Evolutionary conservation across 2,329 filamentous ascomycete species (phyloP).

Genomic region (Ilyonectria mors-panacis): DNA sequence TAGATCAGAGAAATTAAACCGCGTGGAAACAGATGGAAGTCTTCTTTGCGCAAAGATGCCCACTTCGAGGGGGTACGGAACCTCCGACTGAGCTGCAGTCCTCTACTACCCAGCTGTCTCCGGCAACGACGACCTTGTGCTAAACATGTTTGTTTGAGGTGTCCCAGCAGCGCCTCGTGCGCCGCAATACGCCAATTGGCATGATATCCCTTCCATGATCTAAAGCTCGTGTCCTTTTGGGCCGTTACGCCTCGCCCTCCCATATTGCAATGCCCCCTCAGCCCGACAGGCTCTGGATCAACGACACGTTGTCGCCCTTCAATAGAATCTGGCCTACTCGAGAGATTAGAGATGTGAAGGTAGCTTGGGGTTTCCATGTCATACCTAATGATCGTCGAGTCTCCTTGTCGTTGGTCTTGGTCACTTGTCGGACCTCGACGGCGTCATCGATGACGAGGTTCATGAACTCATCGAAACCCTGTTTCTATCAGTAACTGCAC

Average conservation of each 20-base stretch:
- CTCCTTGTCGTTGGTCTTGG: constrained; percentile 83
- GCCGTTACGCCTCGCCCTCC: constrained; percentile 20
- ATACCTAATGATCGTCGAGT: constrained; percentile 84
- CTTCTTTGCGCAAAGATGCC: constrained; percentile 21
- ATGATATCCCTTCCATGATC: constrained; percentile 19
- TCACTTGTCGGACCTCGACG: constrained; percentile 88
- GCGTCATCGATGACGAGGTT: constrained; percentile 97
- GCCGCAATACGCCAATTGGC: constrained; percentile 21
- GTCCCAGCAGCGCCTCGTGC: constrained; percentile 19
- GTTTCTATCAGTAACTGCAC: constrained; percentile 9
- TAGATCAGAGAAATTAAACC: neutral
- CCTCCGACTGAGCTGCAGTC: constrained; percentile 11
- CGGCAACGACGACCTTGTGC: constrained; percentile 20
- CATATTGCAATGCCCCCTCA: constrained; percentile 35
- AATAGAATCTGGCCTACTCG: constrained; percentile 84
- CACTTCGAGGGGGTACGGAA: constrained; percentile 10
- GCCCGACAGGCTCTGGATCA: constrained; percentile 74
- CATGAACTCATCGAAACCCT: constrained; percentile 99
- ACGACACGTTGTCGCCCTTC: constrained; percentile 89
- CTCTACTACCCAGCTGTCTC: constrained; percentile 16
- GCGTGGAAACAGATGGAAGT: constrained; percentile 6
- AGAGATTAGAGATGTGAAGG: constrained; percentile 42
- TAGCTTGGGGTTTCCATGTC: constrained; percentile 36
- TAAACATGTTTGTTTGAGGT: constrained; percentile 23
- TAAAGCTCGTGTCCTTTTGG: constrained; percentile 18